Conservation (phyloP, 1,139 yeast species). For the Suhomyces bokatorum region DNA sequence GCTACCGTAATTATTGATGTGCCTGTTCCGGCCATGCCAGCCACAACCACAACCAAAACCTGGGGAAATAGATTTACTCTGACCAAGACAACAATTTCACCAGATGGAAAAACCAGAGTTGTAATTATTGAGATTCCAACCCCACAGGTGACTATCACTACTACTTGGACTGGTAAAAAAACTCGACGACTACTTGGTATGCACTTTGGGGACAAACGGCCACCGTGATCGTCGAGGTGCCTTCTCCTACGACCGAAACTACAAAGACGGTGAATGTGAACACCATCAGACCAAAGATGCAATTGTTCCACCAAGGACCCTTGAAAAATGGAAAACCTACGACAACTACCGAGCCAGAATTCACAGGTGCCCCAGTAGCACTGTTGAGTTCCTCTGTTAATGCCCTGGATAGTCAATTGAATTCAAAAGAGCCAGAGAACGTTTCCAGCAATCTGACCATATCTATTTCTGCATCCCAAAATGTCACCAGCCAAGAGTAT, state of each 20-base stretch:
- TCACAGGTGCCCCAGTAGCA: no score
- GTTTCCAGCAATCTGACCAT: no score
- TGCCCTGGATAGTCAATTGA: no score
- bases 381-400: no score
- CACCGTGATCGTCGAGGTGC: conserved; percentile 19
- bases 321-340: no score
- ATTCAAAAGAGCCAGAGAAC: no score
- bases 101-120: conserved; percentile 15
- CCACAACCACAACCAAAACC: background rate
- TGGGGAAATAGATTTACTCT: conserved; percentile 5
- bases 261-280: no score
- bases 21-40: conserved; percentile 13
- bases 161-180: conserved; percentile 8
- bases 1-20: conserved; percentile 17
- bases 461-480: no score
- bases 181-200: conserved; percentile 6
- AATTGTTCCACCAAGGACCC: no score
- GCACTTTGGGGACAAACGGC: background rate
- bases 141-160: conserved; percentile 13
- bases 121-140: conserved; percentile 20
- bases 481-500: no score
- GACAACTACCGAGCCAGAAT: no score
- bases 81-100: conserved; percentile 11
- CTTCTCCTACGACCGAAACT: conserved; percentile 10
- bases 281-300: no score